A percentile compares a stretch with the other conserved stretches of the same genome.
phyloP scores from a whole-genome alignment of 352 stramenopile species.

The Globisporangium cederbergense region DNA sequence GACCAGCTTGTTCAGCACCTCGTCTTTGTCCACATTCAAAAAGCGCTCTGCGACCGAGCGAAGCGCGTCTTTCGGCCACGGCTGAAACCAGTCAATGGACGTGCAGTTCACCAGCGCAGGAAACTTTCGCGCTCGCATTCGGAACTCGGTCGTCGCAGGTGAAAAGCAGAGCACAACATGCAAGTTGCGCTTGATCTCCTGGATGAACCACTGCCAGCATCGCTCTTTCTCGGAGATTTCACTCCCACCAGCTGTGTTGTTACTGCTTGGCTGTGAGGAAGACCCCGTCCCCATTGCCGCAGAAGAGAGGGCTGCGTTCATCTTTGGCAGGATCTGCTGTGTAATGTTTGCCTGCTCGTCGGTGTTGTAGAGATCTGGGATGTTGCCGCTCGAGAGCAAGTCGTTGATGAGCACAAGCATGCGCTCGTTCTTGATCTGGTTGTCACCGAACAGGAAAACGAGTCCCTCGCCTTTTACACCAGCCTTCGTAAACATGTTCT shows the following conservation, averaged over 20 bases:
- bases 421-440: constrained; percentile 93
- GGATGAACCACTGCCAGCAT: constrained; percentile 91
- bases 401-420: constrained; percentile 96
- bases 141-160: constrained; percentile 88
- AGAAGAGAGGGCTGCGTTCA: constrained; percentile 59
- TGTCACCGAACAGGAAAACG: constrained; percentile 92
- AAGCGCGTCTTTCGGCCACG: constrained; percentile 90
- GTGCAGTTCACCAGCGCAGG: constrained; percentile 93
- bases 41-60: constrained; percentile 88
- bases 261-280: neutral
- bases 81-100: constrained; percentile 93
- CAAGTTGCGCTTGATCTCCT: constrained; percentile 89
- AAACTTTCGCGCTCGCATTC: constrained; percentile 89
- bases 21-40: constrained; percentile 41
- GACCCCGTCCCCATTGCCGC: neutral
- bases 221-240: constrained; percentile 88
- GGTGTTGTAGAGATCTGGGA: constrained; percentile 89
- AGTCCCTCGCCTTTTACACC: constrained; percentile 91
- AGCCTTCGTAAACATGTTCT: constrained; percentile 86
- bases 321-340: constrained; percentile 83
- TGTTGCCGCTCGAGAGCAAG: constrained; percentile 88
- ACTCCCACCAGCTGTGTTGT: constrained; percentile 15
- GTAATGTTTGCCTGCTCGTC: constrained; percentile 91
- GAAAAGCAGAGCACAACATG: constrained; percentile 95
- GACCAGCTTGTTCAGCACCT: constrained; percentile 18